Percentiles rank a stretch among this genome's conserved stretches.
phyloP scores from a whole-genome alignment of 805 yeast species.

The Saccharomyces kudriavzevii region DNA sequence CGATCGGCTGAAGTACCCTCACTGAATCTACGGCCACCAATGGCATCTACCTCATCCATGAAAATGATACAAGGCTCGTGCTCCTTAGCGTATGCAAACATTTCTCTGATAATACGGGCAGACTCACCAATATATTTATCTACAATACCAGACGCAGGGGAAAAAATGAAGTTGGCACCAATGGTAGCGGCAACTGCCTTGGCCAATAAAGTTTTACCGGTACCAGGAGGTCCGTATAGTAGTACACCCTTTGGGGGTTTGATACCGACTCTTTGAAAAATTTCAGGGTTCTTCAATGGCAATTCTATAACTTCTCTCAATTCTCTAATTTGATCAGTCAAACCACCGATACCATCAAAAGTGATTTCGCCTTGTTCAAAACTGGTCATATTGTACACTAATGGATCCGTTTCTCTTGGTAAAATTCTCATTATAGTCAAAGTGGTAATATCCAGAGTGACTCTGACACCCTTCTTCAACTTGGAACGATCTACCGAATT shows the following conservation, averaged over 20 bases:
- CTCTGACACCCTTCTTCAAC: constrained; percentile 89
- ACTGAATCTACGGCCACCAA: constrained; percentile 94
- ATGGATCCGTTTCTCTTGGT: constrained; percentile 96
- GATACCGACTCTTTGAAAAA: constrained; percentile 91
- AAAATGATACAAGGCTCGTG: constrained; percentile 97
- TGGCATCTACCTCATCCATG: constrained; percentile 98
- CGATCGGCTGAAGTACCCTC: constrained; percentile 99
- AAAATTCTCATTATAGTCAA: constrained; percentile 93
- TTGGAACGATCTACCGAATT: constrained; percentile 79
- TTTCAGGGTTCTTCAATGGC: constrained; percentile 94
- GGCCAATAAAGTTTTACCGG: constrained; percentile 92
- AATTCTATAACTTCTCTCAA: constrained; percentile 94
- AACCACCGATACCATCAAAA: constrained; percentile 92
- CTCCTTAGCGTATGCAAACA: constrained; percentile 96
- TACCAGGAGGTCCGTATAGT: constrained; percentile 97
- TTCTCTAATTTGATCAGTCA: constrained; percentile 91
- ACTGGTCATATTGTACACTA: constrained; percentile 96
- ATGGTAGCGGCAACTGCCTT: constrained; percentile 98
- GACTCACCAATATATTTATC: constrained; percentile 98
- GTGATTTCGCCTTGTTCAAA: constrained; percentile 97
- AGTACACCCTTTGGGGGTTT: constrained; percentile 98
- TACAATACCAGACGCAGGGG: constrained; percentile 97
- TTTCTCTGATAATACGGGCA: constrained; percentile 91
- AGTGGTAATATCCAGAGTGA: constrained; percentile 95
- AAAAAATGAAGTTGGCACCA: constrained; percentile 94